phyloP scores from a whole-genome alignment of 148 eudicot species.

The Vaccinium macrocarpon region DNA sequence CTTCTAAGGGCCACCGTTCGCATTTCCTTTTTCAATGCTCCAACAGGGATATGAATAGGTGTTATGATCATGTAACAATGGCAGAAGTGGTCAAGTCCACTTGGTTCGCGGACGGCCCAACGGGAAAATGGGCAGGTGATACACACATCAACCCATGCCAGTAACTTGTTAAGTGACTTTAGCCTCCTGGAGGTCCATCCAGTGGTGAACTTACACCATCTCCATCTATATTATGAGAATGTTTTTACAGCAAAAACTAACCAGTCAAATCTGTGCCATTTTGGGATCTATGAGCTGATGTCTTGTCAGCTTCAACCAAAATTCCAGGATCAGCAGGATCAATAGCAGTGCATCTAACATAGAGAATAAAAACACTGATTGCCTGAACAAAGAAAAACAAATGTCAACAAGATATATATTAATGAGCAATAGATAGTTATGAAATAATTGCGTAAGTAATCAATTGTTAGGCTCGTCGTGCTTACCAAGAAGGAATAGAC shows the following conservation, averaged over 20 bases:
- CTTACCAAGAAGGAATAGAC: conserved; percentile 81
- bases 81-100: not conserved
- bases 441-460: not conserved
- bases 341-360: conserved; percentile 87
- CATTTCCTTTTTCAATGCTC: not conserved
- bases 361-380: conserved; percentile 65
- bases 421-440: conserved; percentile 4
- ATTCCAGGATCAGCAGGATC: conserved; percentile 98
- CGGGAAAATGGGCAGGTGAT: not conserved
- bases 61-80: not conserved
- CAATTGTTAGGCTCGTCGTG: conserved; percentile 8
- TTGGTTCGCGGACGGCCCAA: not conserved
- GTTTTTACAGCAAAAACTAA: conserved; percentile 22
- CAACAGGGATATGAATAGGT: not conserved
- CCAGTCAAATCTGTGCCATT: conserved; percentile 62
- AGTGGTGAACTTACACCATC: conserved; percentile 2
- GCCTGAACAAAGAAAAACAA: conserved; percentile 45
- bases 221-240: conserved; percentile 1
- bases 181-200: not conserved
- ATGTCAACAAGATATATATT: conserved; percentile 13
- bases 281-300: conserved; percentile 43
- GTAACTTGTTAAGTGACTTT: not conserved
- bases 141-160: not conserved
- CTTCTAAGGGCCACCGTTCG: not conserved
- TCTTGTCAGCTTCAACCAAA: conserved; percentile 56